Conservation (phyloP, 1,139 yeast genomes). For the Schwanniomyces etchellsii region DNA sequence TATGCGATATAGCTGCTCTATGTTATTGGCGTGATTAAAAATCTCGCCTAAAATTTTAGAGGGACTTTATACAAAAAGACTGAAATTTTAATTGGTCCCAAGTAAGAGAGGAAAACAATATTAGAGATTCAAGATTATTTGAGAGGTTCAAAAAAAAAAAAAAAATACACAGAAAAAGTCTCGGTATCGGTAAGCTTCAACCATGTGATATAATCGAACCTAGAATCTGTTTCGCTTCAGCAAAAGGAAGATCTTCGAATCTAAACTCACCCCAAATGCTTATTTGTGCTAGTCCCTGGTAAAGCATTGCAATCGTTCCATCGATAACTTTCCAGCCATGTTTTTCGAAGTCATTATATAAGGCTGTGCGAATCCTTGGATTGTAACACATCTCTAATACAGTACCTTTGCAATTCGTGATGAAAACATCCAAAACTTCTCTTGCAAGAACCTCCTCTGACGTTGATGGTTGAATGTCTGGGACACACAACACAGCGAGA, state of each 20-base stretch:
- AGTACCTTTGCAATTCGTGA: slow-evolving; percentile 14
- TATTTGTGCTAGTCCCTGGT: slow-evolving; percentile 25
- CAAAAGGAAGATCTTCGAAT: background rate
- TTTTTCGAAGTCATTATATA: slow-evolving; percentile 16
- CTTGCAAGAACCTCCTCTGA: background rate
- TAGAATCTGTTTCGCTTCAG: no score
- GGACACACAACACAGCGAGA: background rate
- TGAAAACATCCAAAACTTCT: slow-evolving; percentile 18
- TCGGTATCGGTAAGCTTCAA: no score
- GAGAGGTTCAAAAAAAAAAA: no score
- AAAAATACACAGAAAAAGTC: no score
- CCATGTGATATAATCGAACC: no score
- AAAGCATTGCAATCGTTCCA: slow-evolving; percentile 23
- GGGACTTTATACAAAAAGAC: no score
- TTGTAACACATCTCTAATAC: slow-evolving; percentile 30
- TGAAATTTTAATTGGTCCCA: no score
- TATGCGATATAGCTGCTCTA: no score
- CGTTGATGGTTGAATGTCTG: background rate
- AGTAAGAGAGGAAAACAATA: no score
- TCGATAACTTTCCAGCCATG: slow-evolving; percentile 20
- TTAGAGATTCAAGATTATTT: no score
- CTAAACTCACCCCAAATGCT: slow-evolving; percentile 19
- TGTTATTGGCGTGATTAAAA: no score
- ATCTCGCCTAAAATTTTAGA: no score
- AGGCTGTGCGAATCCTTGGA: slow-evolving; percentile 17